Conservation (phyloP, 2,329 filamentous ascomycete genomes). For the Dactylonectria estremocensis region DNA sequence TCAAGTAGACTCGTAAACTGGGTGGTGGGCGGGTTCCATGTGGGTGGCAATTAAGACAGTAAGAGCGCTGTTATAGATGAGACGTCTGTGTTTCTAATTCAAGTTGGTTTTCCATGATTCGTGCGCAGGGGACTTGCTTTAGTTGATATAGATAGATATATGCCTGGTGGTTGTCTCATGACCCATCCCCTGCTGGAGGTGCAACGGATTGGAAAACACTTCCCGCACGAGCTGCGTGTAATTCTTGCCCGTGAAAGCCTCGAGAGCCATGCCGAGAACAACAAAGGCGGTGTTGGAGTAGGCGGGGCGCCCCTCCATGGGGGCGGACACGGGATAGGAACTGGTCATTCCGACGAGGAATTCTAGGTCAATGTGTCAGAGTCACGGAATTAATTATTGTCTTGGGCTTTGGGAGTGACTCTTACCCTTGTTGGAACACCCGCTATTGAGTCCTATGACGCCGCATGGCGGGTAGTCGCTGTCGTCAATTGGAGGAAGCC, state of each 20-base stretch:
- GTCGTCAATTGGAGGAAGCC: constrained; percentile 55
- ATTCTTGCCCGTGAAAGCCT: constrained; percentile 48
- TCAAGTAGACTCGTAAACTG: too few species aligned
- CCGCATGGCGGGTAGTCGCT: constrained; percentile 56
- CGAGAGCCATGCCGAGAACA: constrained; percentile 54
- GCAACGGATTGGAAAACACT: constrained; percentile 34
- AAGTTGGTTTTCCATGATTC: too few species aligned
- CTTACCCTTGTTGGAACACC: constrained; percentile 53
- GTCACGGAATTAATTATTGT: neutral
- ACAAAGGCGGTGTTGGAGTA: constrained; percentile 61
- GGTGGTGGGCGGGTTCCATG: too few species aligned
- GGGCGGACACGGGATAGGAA: constrained; percentile 49
- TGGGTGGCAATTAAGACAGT: too few species aligned
- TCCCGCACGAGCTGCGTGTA: constrained; percentile 48
- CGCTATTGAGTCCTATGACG: constrained; percentile 53
- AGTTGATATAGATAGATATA: too few species aligned
- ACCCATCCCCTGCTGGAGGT: constrained; percentile 9
- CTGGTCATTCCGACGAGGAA: constrained; percentile 51
- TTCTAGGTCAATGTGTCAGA: constrained; percentile 39
- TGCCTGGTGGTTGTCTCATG: neutral
- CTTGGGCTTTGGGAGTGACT: neutral
- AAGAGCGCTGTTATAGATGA: too few species aligned
- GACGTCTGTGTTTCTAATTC: too few species aligned
- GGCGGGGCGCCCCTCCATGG: constrained; percentile 53
- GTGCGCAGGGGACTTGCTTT: too few species aligned